phyloP scores from a whole-genome alignment of 2,329 filamentous ascomycete genomes.

The Hansfordia pulvinata region DNA sequence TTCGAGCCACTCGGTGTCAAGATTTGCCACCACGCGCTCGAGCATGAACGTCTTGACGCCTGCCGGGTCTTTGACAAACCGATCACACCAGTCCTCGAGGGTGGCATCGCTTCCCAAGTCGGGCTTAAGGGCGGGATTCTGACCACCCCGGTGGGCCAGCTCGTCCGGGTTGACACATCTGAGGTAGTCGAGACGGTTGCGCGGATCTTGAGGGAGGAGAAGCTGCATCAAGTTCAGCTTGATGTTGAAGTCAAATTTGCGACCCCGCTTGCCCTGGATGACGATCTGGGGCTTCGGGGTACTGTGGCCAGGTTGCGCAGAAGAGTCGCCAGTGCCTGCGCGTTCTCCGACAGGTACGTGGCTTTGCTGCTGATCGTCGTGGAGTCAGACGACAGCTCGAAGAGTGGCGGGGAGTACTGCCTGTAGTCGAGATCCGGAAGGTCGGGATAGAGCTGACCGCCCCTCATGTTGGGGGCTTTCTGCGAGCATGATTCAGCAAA shows the following conservation, averaged over 20 bases:
- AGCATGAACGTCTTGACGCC: conserved; percentile 34
- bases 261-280: conserved; percentile 30
- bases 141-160: conserved; percentile 32
- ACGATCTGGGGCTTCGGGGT: conserved; percentile 41
- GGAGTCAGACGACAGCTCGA: conserved; percentile 33
- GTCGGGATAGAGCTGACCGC: conserved; percentile 26
- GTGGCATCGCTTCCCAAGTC: conserved; percentile 24
- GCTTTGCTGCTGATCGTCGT: conserved; percentile 32
- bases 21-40: conserved; percentile 37
- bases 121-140: conserved; percentile 26
- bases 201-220: conserved; percentile 31
- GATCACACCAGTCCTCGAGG: conserved; percentile 34
- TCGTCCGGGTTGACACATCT: conserved; percentile 35
- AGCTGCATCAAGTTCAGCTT: conserved; percentile 40
- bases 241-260: conserved; percentile 34
- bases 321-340: conserved; percentile 28
- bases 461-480: conserved; percentile 8
- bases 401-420: conserved; percentile 37
- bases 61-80: conserved; percentile 30
- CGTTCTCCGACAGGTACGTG: conserved; percentile 32
- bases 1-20: conserved; percentile 40
- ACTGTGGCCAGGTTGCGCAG: conserved; percentile 33
- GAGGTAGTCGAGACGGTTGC: conserved; percentile 35
- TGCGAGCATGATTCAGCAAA: conserved; percentile 6
- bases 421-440: conserved; percentile 35